Base-by-base conservation (phyloP, 805 yeast genomes). In the Ogataea trehalophila region DNA sequence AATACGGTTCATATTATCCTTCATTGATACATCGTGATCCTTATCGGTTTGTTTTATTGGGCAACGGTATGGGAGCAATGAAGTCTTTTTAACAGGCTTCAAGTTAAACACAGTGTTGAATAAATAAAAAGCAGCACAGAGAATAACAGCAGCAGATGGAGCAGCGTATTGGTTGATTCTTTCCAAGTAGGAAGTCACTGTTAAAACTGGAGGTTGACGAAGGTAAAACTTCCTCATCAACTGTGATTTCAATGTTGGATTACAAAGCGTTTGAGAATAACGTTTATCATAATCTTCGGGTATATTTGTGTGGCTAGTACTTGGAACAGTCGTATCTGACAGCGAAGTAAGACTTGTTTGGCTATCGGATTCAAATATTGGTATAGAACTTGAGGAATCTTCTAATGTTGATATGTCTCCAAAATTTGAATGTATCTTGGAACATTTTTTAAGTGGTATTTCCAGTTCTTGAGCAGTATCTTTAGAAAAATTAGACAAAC, bases 41-140 rank as follows among this genome's bases (percentile, higher is more conserved):
- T 22, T 20, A 16, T 34, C 29, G 11, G 17, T 22, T 9, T 5
- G 8, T n/a, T 23, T 29, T n/a, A 36, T n/a, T 20, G 54, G 53
- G 7, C 44, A 41, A n/a, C 42, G 31, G 35, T 43, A 43, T 2
- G 59, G 56, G 17, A 47, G 38, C 14, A 45, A 34, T 13, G 51
- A 48, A 18, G 48, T 42, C 36, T 46, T 48, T 29, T 54, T 45
- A 33, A 46, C 41, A 15, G 57, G 54, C 41, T 50, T 54, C 43
- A 65, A 37, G 42, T 65, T 61, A 48, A 68, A 64, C 2, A 59
- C 49, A 26, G 60, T 39, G 36, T 65, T 62, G 48, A 65, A 65
- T 8, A 68, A 41, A 41, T 59, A 68, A 42, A 59, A 57, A 5
- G 65, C 58, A 13, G 68, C 63, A 18, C 71, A 55, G 8, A 68